Evolutionary conservation across 306 rosid genomes (phyloP).

Genomic region (Cicer arietinum): DNA sequence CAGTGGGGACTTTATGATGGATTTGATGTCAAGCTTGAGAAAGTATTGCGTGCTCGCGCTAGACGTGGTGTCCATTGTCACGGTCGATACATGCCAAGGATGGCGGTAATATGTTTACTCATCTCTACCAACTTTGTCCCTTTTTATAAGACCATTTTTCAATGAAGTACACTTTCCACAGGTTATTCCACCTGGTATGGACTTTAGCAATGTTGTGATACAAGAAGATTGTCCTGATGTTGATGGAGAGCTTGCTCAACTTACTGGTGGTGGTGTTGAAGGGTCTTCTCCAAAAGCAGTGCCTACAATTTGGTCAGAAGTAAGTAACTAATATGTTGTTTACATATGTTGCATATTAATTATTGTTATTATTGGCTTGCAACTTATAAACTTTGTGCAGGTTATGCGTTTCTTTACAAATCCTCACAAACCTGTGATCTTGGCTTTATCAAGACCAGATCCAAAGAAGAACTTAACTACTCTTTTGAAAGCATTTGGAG

Average conservation of each 20-base stretch:
- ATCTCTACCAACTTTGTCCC: not conserved
- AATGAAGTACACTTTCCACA: slow-evolving; percentile 41
- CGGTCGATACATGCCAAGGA: slow-evolving; percentile 92
- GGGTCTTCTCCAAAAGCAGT: slow-evolving; percentile 72
- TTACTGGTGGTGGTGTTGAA: slow-evolving; percentile 52
- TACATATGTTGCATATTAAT: not conserved
- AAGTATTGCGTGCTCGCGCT: slow-evolving; percentile 83
- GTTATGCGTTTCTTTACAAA: slow-evolving; percentile 85
- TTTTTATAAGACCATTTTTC: too few relatives aligned
- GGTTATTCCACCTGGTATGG: slow-evolving; percentile 98
- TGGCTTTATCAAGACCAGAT: slow-evolving; percentile 92
- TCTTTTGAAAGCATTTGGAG: slow-evolving; percentile 87
- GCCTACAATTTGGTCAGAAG: slow-evolving; percentile 84
- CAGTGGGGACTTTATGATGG: slow-evolving; percentile 98
- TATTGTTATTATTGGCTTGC: slow-evolving; percentile 7
- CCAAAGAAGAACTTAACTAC: slow-evolving; percentile 92
- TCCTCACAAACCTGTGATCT: slow-evolving; percentile 91
- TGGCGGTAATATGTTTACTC: slow-evolving; percentile 68
- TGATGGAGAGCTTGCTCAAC: slow-evolving; percentile 71
- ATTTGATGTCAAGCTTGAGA: slow-evolving; percentile 90
- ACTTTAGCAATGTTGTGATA: slow-evolving; percentile 78
- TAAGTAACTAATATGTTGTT: slow-evolving; percentile 49
- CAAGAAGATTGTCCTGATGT: slow-evolving; percentile 73
- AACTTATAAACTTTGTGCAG: slow-evolving; percentile 48
- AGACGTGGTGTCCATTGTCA: slow-evolving; percentile 84